A percentile compares a stretch with the other conserved stretches of the same genome.
phyloP scores from a whole-genome alignment of 352 stramenopile species.

The Pseudoperonospora humuli region DNA sequence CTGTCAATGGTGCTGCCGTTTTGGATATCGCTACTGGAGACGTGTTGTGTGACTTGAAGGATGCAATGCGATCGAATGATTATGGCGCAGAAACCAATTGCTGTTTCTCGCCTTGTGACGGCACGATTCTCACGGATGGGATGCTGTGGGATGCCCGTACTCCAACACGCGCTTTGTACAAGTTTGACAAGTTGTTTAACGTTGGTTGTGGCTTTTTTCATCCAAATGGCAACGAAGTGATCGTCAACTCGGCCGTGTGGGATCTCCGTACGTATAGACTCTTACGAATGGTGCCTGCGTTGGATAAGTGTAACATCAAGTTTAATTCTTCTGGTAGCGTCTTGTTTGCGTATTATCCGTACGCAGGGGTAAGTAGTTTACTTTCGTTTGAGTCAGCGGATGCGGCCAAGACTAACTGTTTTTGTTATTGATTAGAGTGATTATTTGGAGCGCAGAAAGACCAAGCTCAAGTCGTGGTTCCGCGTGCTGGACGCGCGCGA shows the following conservation, averaged over 20 bases:
- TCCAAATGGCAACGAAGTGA: slow-evolving; percentile 82
- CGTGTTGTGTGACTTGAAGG: slow-evolving; percentile 52
- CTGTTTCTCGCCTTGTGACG: slow-evolving; percentile 63
- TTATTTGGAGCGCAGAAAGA: slow-evolving; percentile 43
- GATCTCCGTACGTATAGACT: slow-evolving; percentile 81
- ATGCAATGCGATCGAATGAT: slow-evolving; percentile 58
- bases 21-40: slow-evolving; percentile 62
- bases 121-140: slow-evolving; percentile 67
- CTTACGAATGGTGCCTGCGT: slow-evolving; percentile 73
- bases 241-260: slow-evolving; percentile 88
- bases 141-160: slow-evolving; percentile 78
- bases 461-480: slow-evolving; percentile 79
- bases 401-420: slow-evolving; percentile 1
- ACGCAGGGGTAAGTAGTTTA: slow-evolving; percentile 39
- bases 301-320: slow-evolving; percentile 79
- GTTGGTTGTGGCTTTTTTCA: slow-evolving; percentile 80
- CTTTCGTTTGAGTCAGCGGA: not conserved
- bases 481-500: slow-evolving; percentile 74
- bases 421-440: slow-evolving; percentile 30
- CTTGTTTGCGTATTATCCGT: slow-evolving; percentile 80
- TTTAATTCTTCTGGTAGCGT: slow-evolving; percentile 65
- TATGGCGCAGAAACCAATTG: slow-evolving; percentile 77
- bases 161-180: slow-evolving; percentile 67
- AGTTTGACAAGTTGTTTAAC: slow-evolving; percentile 87
- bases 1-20: slow-evolving; percentile 48